Base-by-base conservation (phyloP, 1,284 basidiomycete species). In the Malassezia sp. region DNA sequence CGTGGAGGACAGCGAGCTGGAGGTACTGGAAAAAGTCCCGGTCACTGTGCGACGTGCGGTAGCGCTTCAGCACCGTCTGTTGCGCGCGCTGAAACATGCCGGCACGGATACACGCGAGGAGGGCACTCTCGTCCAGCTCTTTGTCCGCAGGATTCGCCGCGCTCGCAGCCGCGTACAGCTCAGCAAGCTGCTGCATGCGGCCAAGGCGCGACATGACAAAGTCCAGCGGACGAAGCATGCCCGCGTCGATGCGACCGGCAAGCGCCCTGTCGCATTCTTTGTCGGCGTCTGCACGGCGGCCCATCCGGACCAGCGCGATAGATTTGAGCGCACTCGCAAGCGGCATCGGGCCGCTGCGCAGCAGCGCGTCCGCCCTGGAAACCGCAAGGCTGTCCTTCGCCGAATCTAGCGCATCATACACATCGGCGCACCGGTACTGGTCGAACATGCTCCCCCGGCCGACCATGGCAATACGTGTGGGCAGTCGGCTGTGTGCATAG, bases 321-420 rank as follows among this genome's bases (percentile, higher is more conserved):
- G 39, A 23, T 12, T 42, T 42, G 5, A 50, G 33, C 10, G 42
- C 48, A 23, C 37, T 24, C 4, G 48, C 48, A 2, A 50, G 32
- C 10, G 42, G 48, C 8, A 45, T n/a, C 12, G 28, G 31, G 2
- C 34, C 30, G 15, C 22, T 27, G 11, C 17, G n/a, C 17, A 50
- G 29, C 15, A 50, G 21, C 7, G 24, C 29, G 22, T 50, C 42
- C 11, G 48, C 48, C 23, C 41, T 44, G 14, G 28, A 29, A 11
- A 50, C 18, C 1, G 48, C 48, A 15, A 35, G 12, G 5, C n/a
- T 11, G 27, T 40, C 22, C 12, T 45, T 42, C 7, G 42, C 37
- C 3, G 28, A 31, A 8, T 50, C 48, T 2, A 50, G 26, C 5
- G 48, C 48, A 40, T 44, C 31, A 32, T 50, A 50, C 5, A 50